phyloP scores from a whole-genome alignment of 805 yeast genomes.

The Aciculoconidium aculeatum region DNA sequence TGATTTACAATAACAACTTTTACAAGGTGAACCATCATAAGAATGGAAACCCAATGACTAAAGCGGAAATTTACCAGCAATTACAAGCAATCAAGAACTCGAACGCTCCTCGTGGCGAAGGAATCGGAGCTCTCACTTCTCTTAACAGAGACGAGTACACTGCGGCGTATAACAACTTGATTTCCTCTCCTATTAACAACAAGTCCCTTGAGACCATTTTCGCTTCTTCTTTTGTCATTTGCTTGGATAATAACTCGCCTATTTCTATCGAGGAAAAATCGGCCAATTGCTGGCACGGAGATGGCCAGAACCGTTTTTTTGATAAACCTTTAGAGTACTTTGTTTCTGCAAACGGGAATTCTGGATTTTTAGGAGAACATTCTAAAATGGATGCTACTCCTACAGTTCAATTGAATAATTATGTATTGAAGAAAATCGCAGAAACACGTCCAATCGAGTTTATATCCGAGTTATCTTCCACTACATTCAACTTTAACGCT shows the following conservation, averaged over 20 bases:
- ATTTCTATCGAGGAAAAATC: slow-evolving; percentile 79
- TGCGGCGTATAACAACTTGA: slow-evolving; percentile 50
- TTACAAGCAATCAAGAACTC: slow-evolving; percentile 46
- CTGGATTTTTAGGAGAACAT: slow-evolving; percentile 95
- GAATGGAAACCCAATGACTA: slow-evolving; percentile 39
- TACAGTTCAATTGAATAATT: slow-evolving; percentile 81
- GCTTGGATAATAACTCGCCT: slow-evolving; percentile 71
- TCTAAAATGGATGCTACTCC: slow-evolving; percentile 98
- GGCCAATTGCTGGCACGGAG: slow-evolving; percentile 89
- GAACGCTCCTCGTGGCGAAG: slow-evolving; percentile 38
- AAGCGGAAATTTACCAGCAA: slow-evolving; percentile 50
- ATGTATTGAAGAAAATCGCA: slow-evolving; percentile 51
- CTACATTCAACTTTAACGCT: slow-evolving; percentile 10
- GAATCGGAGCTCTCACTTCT: slow-evolving; percentile 76
- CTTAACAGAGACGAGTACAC: slow-evolving; percentile 83
- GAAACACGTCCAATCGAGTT: slow-evolving; percentile 38
- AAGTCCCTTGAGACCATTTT: slow-evolving; percentile 62
- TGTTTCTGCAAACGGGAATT: slow-evolving; percentile 73
- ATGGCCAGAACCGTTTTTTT: slow-evolving; percentile 83
- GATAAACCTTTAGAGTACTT: slow-evolving; percentile 89
- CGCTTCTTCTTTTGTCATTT: slow-evolving; percentile 72
- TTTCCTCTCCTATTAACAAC: slow-evolving; percentile 54
- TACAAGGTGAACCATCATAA: slow-evolving; percentile 61
- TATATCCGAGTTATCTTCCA: slow-evolving; percentile 19
- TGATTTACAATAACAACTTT: slow-evolving; percentile 70